Base-by-base conservation (phyloP, 192 early-diverging fungal genomes). In the Linderina pennispora region DNA sequence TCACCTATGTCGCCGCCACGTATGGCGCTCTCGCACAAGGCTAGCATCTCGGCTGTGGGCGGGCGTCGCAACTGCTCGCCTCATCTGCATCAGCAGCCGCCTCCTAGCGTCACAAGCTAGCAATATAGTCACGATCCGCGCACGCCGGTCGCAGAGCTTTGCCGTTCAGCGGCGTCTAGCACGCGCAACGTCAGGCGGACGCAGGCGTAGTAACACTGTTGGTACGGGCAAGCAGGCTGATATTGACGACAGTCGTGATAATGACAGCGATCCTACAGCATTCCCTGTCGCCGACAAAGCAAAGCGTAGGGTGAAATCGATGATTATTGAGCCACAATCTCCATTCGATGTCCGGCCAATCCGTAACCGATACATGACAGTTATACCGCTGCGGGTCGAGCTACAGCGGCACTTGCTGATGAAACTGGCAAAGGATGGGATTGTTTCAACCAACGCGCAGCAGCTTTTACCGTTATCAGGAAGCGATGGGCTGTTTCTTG, bases 121-220 rank as follows among this genome's bases (percentile, higher is more conserved):
- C 18, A 35, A 41, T 10, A 54, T 54, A 5, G 66, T 62, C 5
- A 68, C 65, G 2, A 60, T 68, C 31, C 65, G 65, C 35, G 45
- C 65, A 1, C 65, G 65, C 32, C 23, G 65, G 18, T 56, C 65
- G 10, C 57, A 48, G 13, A 67, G 65, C 65, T 56, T 67, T 60
- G 53, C 49, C 10, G 53, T 67, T 4, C 41, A 46, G 19, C 52
- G 65, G 36, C 55, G 42, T 23, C 34, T 60, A 14, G 57, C 60
- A 20, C 52, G 43, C 22, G 57, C 65, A 5, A 55, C 65, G 0
- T 25, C n/a, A n/a, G n/a, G 39, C 1, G 57, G 65, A 17, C 65
- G 65, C 40, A 60, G 56, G 57, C 65, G 65, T 4, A 53, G 57
- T 16, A 47, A 67, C 49, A 67, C 65, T 4, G 60, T 67, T 48